Base-by-base conservation (phyloP, 2,329 filamentous ascomycete species). In the Daldinia sp. region DNA sequence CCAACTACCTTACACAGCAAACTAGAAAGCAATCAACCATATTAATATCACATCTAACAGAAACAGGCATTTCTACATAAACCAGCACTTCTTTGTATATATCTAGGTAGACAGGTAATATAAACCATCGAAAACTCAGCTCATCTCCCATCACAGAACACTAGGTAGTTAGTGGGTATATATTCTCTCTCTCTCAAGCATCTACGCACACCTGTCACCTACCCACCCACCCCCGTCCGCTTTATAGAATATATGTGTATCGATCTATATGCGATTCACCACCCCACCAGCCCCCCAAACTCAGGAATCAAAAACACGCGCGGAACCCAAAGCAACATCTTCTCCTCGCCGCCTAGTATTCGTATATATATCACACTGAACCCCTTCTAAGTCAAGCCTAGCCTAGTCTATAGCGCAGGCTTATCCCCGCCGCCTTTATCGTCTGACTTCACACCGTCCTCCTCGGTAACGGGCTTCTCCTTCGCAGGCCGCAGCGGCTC, bases 381-480 rank as follows among this genome's bases (percentile, higher is more conserved):
- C 15, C 10, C 10, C 53, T 23, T 23, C 23, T 23, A 23, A 37
- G 20, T 23, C 20, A 23, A 23, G 20, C 20, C 20, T 23, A 54
- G 4, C n/a, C 18, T 9, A 54, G 33, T n/a, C 35, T 10, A 54
- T 37, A 26, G 20, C 18, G 51, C 18, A 20, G 33, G 51, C 18
- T 54, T 39, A 37, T 65, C 64, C 4, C 61, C 61, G 18, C 53
- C 60, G 20, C 64, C 56, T 13, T 67, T 37, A 30, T 61, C 59
- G 10, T 69, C 56, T 9, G 46, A 26, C 61, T 59, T 59, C 3
- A 15, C 15, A 5, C 20, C 35, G 10, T 37, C 30, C 39, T 67
- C 50, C 13, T 20, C 39, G 26, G 67, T 61, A n/a, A 63, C 12
- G 4, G 55, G 63, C 12, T 48, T 63, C 53, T 67, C 56, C 42